Evolutionary conservation across 345 rosid genomes (phyloP), one percentile per base, ranked within the genome.

Genomic region (Arabis hirsuta): DNA sequence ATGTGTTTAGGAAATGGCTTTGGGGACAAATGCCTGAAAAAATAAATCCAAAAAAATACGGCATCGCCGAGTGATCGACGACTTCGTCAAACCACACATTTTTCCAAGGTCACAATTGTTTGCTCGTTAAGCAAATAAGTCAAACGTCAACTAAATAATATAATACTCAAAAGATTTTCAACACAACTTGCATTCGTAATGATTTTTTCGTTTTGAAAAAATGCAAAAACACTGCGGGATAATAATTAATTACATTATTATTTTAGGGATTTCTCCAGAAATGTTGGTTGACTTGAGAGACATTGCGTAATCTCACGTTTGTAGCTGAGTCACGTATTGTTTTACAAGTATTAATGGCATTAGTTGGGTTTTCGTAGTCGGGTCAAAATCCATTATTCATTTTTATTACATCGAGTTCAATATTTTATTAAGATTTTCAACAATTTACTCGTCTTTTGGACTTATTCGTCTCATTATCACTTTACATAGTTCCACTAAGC

Each of bases 11-110:
- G 47, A 12, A 29, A 6, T 12, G 57, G 36, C 9, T 12, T 14
- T 27, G 4, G 29, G 29, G 1, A 9, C 2, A 51, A 58, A 58
- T 11, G 31, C 16, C 27, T 6, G 16, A 58, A 20, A 38, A 47
- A 20, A 38, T 39, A 44, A 43, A 38, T 43, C 71, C 36, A 19
- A 45, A 45, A 45, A 36, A 55, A 44, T 14, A 73, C 71, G 41
- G 56, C 19, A 55, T 27, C n/a, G 45, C 12, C 22, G 4, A 72
- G 6, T 24, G 24, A 55, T 38, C 1, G 43, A 46, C 43, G 77
- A 65, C 77, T 64, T 73, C 11, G 71, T 73, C 78, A 73, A 73
- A 57, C 42, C 27, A 12, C 24, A 9, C 8, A 27, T 61, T 52
- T 29, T 62, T 52, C 20, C 29, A 31, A 8, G 62, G 55, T 72